A percentile compares a stretch with the other conserved stretches of the same genome.
Conservation (phyloP, 768 basidiomycete species). For the Suillus weaverae region DNA sequence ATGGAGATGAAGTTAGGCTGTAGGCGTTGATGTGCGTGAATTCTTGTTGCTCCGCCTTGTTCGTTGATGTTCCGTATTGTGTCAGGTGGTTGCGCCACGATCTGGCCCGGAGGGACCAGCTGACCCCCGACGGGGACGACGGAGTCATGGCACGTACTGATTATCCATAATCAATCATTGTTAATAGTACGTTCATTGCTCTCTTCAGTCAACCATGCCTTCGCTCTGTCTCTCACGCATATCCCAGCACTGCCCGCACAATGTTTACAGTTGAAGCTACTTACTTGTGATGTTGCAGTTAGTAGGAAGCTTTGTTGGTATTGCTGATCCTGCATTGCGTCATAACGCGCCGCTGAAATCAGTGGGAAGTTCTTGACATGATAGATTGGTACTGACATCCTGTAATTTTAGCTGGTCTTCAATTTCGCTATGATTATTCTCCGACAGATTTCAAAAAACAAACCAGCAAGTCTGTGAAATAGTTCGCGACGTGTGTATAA, state of each 20-base stretch:
- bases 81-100: neutral
- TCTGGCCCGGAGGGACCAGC: neutral
- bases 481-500: neutral
- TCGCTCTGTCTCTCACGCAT: no score
- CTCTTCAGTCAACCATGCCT: neutral
- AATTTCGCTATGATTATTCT: neutral
- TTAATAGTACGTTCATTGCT: neutral
- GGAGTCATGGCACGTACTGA: neutral
- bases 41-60: neutral
- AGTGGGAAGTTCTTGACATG: neutral
- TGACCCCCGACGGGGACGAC: neutral
- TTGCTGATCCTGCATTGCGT: neutral
- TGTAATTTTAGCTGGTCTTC: neutral
- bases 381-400: neutral
- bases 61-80: neutral
- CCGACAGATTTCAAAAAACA: neutral
- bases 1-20: neutral
- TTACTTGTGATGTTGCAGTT: neutral
- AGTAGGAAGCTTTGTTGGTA: neutral
- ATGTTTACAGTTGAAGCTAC: neutral
- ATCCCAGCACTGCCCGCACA: neutral
- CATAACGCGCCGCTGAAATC: neutral
- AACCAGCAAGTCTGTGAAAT: neutral
- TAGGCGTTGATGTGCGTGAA: neutral
- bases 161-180: neutral